Conservation (phyloP, 176 grass and related monocot species). For the Puccinellia tenuiflora region DNA sequence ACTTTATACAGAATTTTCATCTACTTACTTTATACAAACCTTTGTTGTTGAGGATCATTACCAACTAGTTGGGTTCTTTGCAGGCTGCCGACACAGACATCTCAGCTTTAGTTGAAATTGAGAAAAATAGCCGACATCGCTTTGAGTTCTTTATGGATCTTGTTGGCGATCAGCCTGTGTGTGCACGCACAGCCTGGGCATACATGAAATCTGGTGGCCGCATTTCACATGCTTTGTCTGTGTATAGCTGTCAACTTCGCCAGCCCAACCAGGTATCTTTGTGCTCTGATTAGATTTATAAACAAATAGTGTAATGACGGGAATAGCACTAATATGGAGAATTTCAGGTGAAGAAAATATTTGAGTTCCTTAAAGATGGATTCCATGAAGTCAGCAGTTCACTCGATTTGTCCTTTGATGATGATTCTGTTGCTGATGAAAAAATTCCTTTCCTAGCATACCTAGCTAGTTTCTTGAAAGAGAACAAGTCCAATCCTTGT, state of each 20-base stretch:
- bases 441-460: slow-evolving; percentile 97
- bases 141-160: slow-evolving; percentile 99
- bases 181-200: slow-evolving; percentile 93
- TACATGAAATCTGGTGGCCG: slow-evolving; percentile 91
- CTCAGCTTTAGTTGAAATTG: slow-evolving; percentile 96
- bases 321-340: background rate
- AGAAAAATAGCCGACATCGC: slow-evolving; percentile 92
- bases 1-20: slow-evolving; percentile 15
- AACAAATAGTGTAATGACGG: background rate
- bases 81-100: slow-evolving; percentile 98
- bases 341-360: slow-evolving; percentile 98
- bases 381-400: slow-evolving; percentile 91
- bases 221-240: slow-evolving; percentile 95
- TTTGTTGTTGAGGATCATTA: slow-evolving; percentile 3
- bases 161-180: slow-evolving; percentile 91
- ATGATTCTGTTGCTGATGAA: slow-evolving; percentile 96
- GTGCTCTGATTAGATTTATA: slow-evolving; percentile 8
- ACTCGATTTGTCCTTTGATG: slow-evolving; percentile 89
- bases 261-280: slow-evolving; percentile 85
- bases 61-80: slow-evolving; percentile 33
- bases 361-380: slow-evolving; percentile 90
- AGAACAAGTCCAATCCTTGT: slow-evolving; percentile 75
- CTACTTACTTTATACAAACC: background rate
- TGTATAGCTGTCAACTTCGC: slow-evolving; percentile 95
- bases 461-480: slow-evolving; percentile 79